phyloP scores from a whole-genome alignment of 2,329 filamentous ascomycete species.

The Hortaea sp. region DNA sequence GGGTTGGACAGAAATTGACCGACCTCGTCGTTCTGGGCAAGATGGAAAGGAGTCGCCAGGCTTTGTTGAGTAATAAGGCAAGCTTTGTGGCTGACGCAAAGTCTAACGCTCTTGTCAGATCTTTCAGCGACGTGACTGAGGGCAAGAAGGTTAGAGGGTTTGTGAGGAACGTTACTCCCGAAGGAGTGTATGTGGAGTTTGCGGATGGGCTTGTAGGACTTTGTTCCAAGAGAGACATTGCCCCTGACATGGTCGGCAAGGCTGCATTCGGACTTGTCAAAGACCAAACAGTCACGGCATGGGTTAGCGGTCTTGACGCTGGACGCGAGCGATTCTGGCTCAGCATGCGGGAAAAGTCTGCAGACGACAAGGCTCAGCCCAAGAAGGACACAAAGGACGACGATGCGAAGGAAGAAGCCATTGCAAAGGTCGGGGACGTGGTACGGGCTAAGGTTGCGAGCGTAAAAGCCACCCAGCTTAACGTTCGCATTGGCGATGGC shows the following conservation, averaged over 20 bases:
- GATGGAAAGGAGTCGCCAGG: constrained; percentile 62
- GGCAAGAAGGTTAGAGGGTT: constrained; percentile 66
- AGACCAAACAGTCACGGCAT: constrained; percentile 64
- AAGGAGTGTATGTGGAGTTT: constrained; percentile 83
- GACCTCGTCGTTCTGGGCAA: constrained; percentile 85
- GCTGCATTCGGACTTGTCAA: constrained; percentile 70
- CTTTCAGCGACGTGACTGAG: constrained; percentile 60
- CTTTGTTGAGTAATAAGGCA: constrained; percentile 73
- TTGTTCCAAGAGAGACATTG: constrained; percentile 67
- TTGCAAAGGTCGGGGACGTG: constrained; percentile 56
- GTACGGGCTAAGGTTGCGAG: constrained; percentile 72
- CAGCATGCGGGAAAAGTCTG: constrained; percentile 44
- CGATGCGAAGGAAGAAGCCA: constrained; percentile 58
- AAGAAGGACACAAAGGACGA: constrained; percentile 24
- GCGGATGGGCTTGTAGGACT: constrained; percentile 66
- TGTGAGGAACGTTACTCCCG: constrained; percentile 71
- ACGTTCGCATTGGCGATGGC: constrained; percentile 78
- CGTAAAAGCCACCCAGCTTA: constrained; percentile 83
- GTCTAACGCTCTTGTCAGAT: constrained; percentile 59
- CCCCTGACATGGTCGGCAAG: constrained; percentile 56
- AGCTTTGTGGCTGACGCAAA: constrained; percentile 68
- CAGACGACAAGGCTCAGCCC: constrained; percentile 21
- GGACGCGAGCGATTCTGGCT: constrained; percentile 60
- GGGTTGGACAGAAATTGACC: constrained; percentile 71
- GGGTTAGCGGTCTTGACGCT: constrained; percentile 61